Evolutionary conservation across 768 basidiomycete genomes (phyloP), one percentile per base, ranked within the genome.

Genomic region (Mycena leptocephala): DNA sequence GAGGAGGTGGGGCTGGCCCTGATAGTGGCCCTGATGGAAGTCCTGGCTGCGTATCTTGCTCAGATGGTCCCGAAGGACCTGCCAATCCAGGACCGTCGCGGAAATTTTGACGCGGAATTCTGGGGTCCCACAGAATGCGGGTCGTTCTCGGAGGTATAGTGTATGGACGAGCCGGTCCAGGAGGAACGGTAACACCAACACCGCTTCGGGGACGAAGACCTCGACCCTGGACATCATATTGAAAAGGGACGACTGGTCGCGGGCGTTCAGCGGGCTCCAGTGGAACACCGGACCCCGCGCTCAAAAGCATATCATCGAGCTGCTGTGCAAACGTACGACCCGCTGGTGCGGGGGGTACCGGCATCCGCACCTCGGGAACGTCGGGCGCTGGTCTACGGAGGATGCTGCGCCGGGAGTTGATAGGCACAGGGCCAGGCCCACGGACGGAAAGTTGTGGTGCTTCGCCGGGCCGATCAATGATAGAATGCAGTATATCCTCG

Each of bases 311-410:
- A 8, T 93, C 91, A 71, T 92, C 89, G 6, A 95, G 82, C 69
- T 91, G 89, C 62, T 93, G 89, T 13, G 90, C 90, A 41, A 94
- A 84, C 0, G 93, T 90, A 6, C 86, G 89, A 10, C 89, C 90
- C 13, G 87, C 88, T 6, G 87, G 82, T 8, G 91, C 87, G 13
- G 86, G 82, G 8, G 90, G 89, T 24, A 91, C 83, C 0, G 89
- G n/a, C n/a, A n/a, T n/a, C n/a, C n/a, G n/a, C n/a, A n/a, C n/a
- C n/a, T n/a, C n/a, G n/a, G n/a, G n/a, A 78, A 82, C n/a, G 82
- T 46, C 28, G 39, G 22, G 58, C 35, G 30, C 33, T 13, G 35
- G 24, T 10, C 43, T 43, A n/a, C 35, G 75, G 46, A 72, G 33
- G 43, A 76, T 35, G 43, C 46, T 70, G 28, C n/a, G 20, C 76